phyloP scores from a whole-genome alignment of 441 rosid genomes.

The Euphorbia schlechtendalii region DNA sequence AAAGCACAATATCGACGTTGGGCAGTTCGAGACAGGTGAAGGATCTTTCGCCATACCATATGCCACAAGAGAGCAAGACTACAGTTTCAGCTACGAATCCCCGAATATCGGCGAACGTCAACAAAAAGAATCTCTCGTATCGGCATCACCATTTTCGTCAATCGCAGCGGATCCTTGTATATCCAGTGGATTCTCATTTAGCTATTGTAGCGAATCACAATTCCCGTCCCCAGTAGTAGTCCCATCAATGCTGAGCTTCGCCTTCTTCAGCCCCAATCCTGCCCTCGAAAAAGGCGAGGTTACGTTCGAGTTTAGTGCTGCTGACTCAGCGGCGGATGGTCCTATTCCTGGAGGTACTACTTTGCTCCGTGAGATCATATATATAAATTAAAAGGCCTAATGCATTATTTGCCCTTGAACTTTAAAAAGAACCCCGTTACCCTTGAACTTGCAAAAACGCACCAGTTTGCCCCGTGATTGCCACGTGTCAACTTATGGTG shows the following conservation, averaged over 20 bases:
- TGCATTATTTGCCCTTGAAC: no score
- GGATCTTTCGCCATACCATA: slow-evolving; percentile 36
- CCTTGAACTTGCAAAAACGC: no score
- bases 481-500: no score
- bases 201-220: slow-evolving; percentile 32
- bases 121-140: slow-evolving; percentile 27
- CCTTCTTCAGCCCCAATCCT: slow-evolving; percentile 46
- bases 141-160: slow-evolving; percentile 52
- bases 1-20: slow-evolving; percentile 25
- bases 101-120: slow-evolving; percentile 19
- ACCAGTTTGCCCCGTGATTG: no score
- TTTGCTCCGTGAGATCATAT: no score
- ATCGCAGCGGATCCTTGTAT: slow-evolving; percentile 27
- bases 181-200: slow-evolving; percentile 53
- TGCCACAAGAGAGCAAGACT: slow-evolving; percentile 42
- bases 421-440: no score
- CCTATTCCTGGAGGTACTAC: slow-evolving; percentile 36
- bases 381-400: no score
- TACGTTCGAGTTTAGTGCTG: slow-evolving; percentile 9
- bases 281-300: slow-evolving; percentile 21
- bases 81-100: slow-evolving; percentile 47
- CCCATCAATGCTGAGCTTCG: slow-evolving; percentile 65
- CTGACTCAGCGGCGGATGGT: slow-evolving; percentile 21
- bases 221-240: slow-evolving; percentile 39
- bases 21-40: slow-evolving; percentile 36